Evolutionary conservation across 2,329 filamentous ascomycete genomes (phyloP).

Genomic region (Calonectria leucothoes): DNA sequence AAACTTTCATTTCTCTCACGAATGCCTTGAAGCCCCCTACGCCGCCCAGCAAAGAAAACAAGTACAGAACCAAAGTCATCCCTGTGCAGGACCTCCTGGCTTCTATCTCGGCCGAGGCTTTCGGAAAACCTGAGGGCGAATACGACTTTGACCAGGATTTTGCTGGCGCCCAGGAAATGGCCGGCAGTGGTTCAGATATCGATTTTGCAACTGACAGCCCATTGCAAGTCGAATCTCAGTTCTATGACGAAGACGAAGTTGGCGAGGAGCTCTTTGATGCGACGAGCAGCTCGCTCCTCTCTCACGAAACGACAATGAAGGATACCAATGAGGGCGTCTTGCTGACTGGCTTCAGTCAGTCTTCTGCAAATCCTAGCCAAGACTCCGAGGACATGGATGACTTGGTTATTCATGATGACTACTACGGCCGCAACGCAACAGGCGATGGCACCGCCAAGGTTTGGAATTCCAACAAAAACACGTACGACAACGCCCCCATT

Average conservation of each 20-base stretch:
- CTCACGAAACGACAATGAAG: constrained; percentile 46
- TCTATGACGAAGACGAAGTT: constrained; percentile 57
- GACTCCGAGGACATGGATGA: constrained; percentile 66
- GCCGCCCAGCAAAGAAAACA: constrained; percentile 83
- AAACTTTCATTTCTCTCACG: constrained; percentile 84
- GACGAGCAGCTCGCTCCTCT: constrained; percentile 49
- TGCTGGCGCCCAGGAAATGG: constrained; percentile 62
- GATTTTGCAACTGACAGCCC: constrained; percentile 47
- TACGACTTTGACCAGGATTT: constrained; percentile 75
- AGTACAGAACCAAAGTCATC: constrained; percentile 88
- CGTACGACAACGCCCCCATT: constrained; percentile 75
- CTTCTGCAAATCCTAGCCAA: constrained; percentile 32
- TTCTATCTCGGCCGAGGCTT: constrained; percentile 89
- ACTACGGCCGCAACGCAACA: constrained; percentile 74
- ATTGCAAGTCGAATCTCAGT: constrained; percentile 57
- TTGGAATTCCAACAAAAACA: constrained; percentile 84
- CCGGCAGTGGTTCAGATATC: constrained; percentile 50
- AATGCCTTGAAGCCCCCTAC: constrained; percentile 86
- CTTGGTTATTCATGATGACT: constrained; percentile 82
- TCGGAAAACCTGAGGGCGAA: constrained; percentile 70
- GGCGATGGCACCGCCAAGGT: constrained; percentile 77
- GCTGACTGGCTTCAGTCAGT: constrained; percentile 46
- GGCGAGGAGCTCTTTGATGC: constrained; percentile 63
- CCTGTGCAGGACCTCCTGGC: constrained; percentile 89
- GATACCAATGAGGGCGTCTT: constrained; percentile 52